phyloP scores from a whole-genome alignment of 2,329 filamentous ascomycete genomes.

The Aspergillus cejpii region DNA sequence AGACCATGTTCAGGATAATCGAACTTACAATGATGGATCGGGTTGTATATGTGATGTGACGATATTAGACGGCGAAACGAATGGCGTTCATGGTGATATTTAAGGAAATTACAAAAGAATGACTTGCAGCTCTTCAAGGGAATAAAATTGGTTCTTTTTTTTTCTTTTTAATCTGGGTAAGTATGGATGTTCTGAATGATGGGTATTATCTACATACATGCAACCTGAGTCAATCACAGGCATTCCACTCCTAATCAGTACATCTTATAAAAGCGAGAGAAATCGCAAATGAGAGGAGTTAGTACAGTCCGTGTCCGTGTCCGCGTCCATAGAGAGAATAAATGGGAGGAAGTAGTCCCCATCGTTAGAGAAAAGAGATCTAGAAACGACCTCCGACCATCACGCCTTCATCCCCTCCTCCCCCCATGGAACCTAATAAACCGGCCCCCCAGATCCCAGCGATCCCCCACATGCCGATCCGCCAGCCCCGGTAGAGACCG shows the following conservation, averaged over 20 bases:
- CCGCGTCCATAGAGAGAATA: not conserved
- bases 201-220: not conserved
- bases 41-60: not conserved
- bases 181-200: too few species aligned
- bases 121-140: too few species aligned
- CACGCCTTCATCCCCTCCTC: conserved; percentile 33
- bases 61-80: conserved; percentile 1
- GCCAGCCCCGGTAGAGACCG: conserved; percentile 53
- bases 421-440: conserved; percentile 37
- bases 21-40: not conserved
- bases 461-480: conserved; percentile 51
- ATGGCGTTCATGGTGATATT: too few species aligned
- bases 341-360: not conserved
- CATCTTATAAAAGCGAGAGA: not conserved
- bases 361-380: not conserved
- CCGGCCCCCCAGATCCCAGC: conserved; percentile 50
- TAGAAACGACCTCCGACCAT: conserved; percentile 31
- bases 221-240: not conserved
- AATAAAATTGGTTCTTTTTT: too few species aligned
- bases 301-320: not conserved
- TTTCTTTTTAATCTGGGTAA: too few species aligned
- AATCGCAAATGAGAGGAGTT: not conserved
- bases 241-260: not conserved
- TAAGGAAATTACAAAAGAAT: too few species aligned
- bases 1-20: too few species aligned